Base-by-base conservation (phyloP, 805 yeast genomes). In the Pichia kluyveri region DNA sequence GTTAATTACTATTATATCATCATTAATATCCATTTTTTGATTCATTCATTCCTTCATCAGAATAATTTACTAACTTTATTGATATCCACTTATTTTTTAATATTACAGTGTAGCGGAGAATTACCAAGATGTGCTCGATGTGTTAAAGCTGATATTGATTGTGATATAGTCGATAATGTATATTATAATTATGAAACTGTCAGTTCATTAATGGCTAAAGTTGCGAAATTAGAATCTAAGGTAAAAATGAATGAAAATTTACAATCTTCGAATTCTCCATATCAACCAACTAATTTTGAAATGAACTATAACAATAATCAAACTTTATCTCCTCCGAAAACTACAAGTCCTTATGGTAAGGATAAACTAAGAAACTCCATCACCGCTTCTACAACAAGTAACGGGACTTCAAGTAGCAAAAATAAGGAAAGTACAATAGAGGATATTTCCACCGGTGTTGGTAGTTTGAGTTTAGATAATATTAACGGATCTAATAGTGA, bases 391-490 rank as follows among this genome's bases (percentile, higher is more conserved):
- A 26, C n/a, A 9, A n/a, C 39, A 8, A 34, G 37, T 15, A 12
- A 12, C 4, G 23, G 15, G 18, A n/a, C 39, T 37, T 17, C 39
- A 8, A 11, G 23, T 8, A 37, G 39, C n/a, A 34, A 2, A 19
- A 38, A 18, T 36, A 37, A 17, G 11, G 43, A 40, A 36, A 42
- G 47, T 14, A 52, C 56, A 10, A 55, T 58, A 7, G 62, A 58
- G n/a, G 47, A 50, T 23, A 53, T 57, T 12, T 57, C 62, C 3
- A 51, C 60, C 1, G 61, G 57, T 18, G 60, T 58, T 10, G 60
- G 62, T 10, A 58, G 60, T 46, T 40, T 58, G 39, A 56, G 58
- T 1, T 52, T 56, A 7, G 44, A 58, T 19, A 45, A 40, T 38
- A 49, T 42, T 19, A 47, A 48, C 7, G 26, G 26, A 23, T 23